phyloP scores from a whole-genome alignment of 805 yeast species.

The Saturnispora bothae region DNA sequence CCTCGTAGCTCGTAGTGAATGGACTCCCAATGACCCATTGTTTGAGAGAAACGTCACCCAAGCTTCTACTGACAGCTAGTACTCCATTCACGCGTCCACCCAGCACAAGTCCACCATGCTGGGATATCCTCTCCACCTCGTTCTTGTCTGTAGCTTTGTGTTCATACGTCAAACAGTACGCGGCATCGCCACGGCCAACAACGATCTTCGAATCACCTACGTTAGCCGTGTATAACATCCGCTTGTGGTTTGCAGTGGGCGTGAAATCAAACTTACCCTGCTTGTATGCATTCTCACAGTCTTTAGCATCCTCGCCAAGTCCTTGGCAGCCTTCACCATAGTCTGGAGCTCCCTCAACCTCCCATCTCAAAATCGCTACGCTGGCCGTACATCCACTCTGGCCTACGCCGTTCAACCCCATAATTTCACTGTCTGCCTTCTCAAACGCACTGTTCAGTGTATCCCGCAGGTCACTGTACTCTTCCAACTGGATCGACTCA shows the following conservation, averaged over 20 bases:
- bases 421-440: constrained; percentile 64
- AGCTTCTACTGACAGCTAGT: constrained; percentile 84
- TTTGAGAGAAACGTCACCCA: constrained; percentile 92
- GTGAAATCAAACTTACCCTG: constrained; percentile 29
- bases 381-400: constrained; percentile 93
- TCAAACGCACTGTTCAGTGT: constrained; percentile 60
- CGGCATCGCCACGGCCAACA: constrained; percentile 60
- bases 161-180: constrained; percentile 78
- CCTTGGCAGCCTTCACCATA: constrained; percentile 6
- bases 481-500: constrained; percentile 39
- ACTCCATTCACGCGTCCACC: constrained; percentile 92
- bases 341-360: constrained; percentile 29
- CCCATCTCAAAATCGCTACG: constrained; percentile 86
- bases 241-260: constrained; percentile 39
- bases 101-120: constrained; percentile 78
- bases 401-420: constrained; percentile 43
- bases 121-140: constrained; percentile 66
- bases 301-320: constrained; percentile 2
- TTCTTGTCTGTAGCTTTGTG: constrained; percentile 80
- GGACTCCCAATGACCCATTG: constrained; percentile 83
- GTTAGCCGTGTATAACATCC: constrained; percentile 86
- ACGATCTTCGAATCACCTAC: constrained; percentile 91
- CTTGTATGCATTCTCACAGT: neutral
- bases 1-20: constrained; percentile 78
- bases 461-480: constrained; percentile 47